Evolutionary conservation across 176 grass and related monocot species (phyloP).

Genomic region (Cenchrus americanus): DNA sequence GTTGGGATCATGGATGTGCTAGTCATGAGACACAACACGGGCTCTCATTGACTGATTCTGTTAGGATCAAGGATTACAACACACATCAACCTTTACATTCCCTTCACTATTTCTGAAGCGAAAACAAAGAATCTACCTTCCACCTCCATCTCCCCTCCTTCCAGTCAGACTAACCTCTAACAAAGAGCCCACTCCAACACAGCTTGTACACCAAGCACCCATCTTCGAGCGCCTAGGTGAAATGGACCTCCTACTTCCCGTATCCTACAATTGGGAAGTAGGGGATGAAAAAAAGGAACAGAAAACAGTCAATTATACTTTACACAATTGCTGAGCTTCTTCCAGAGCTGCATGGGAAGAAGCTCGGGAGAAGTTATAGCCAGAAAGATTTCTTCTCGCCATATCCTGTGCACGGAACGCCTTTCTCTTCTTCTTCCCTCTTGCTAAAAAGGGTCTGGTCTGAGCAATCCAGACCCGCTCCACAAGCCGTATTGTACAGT

Average conservation of each 20-base stretch:
- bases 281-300: slow-evolving; percentile 40
- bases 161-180: slow-evolving; percentile 65
- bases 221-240: slow-evolving; percentile 78
- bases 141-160: slow-evolving; percentile 16
- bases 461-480: slow-evolving; percentile 87
- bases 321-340: slow-evolving; percentile 52
- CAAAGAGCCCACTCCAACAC: slow-evolving; percentile 45
- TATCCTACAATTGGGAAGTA: slow-evolving; percentile 74
- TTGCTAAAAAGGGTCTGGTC: slow-evolving; percentile 99
- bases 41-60: slow-evolving; percentile 45
- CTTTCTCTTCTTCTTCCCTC: slow-evolving; percentile 80
- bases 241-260: slow-evolving; percentile 65
- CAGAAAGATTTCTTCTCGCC: slow-evolving; percentile 90
- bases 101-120: slow-evolving; percentile 40
- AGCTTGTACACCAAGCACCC: slow-evolving; percentile 62
- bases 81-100: slow-evolving; percentile 61
- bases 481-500: slow-evolving; percentile 87
- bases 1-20: background rate
- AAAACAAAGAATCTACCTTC: slow-evolving; percentile 43
- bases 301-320: slow-evolving; percentile 55
- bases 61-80: slow-evolving; percentile 47
- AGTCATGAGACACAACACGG: slow-evolving; percentile 1
- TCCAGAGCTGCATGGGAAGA: slow-evolving; percentile 51
- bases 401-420: slow-evolving; percentile 92
- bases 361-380: slow-evolving; percentile 57